phyloP scores from a whole-genome alignment of 495 filamentous ascomycete species.

The Penicillium crystallinum region DNA sequence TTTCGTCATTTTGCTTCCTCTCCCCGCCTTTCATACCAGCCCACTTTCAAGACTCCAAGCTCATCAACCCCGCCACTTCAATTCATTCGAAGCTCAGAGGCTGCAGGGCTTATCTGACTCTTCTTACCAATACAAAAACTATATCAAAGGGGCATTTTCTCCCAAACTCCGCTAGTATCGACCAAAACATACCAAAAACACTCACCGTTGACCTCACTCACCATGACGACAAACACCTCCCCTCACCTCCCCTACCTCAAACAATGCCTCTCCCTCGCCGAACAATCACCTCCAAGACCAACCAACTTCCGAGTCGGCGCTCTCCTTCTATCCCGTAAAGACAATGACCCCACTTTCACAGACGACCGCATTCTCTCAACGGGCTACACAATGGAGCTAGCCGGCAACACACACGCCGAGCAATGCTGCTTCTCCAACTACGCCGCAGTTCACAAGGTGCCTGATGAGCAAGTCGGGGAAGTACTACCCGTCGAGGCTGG shows the following conservation, averaged over 20 bases:
- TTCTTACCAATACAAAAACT: not conserved
- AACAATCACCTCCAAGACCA: constrained; percentile 72
- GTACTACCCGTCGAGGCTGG: constrained; percentile 45
- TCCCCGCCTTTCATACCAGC: constrained; percentile 13
- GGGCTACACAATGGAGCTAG: constrained; percentile 85
- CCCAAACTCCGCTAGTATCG: too few species aligned
- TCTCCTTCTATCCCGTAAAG: constrained; percentile 57
- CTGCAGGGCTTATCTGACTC: not conserved
- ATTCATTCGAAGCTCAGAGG: not conserved
- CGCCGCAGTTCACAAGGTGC: constrained; percentile 42
- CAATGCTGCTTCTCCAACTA: constrained; percentile 84
- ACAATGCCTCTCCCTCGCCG: constrained; percentile 66
- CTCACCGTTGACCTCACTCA: constrained; percentile 1
- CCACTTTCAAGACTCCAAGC: constrained; percentile 1
- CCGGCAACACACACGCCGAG: constrained; percentile 93
- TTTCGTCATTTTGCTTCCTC: constrained; percentile 24
- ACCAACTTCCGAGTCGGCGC: constrained; percentile 95
- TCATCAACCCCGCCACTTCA: not conserved
- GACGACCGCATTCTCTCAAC: constrained; percentile 65
- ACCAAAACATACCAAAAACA: not conserved
- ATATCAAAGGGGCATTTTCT: not conserved
- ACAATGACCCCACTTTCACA: constrained; percentile 25
- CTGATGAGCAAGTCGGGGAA: constrained; percentile 51
- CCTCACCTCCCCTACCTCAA: constrained; percentile 63
- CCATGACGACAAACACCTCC: constrained; percentile 22